Percentiles rank a stretch among this genome's conserved stretches.
phyloP scores from a whole-genome alignment of 108 stramenopile genomes.

The Nannochloropsis salina region DNA sequence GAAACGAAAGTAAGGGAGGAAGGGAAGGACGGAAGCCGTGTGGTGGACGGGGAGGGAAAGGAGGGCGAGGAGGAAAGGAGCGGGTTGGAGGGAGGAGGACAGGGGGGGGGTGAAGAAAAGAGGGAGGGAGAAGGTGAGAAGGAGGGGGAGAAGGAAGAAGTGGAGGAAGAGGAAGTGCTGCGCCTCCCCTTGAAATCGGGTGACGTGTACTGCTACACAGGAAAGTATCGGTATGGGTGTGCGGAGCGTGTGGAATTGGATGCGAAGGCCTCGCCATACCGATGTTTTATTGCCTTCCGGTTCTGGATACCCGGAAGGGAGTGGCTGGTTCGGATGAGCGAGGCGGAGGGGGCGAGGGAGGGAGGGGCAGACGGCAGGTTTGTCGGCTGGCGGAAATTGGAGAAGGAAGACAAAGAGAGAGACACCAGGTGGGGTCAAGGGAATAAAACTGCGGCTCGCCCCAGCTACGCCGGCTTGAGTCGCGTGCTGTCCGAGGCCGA shows the following conservation, averaged over 20 bases:
- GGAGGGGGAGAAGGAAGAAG: not conserved
- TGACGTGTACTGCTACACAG: not conserved
- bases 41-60: too few species aligned
- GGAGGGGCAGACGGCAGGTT: not conserved
- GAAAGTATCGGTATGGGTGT: conserved; percentile 6
- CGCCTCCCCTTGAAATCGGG: not conserved
- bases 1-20: not conserved
- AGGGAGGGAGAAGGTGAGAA: too few species aligned
- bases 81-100: too few species aligned
- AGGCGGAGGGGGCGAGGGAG: not conserved
- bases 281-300: not conserved
- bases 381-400: not conserved
- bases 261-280: not conserved
- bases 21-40: not conserved
- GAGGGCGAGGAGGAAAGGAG: too few species aligned
- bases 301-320: not conserved
- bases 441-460: not conserved
- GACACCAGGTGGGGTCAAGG: not conserved
- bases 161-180: not conserved
- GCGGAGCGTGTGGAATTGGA: not conserved
- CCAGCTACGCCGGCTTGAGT: not conserved
- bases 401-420: not conserved
- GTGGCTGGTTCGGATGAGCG: not conserved
- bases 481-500: not conserved
- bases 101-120: too few species aligned